A percentile compares a stretch with the other conserved stretches of the same genome.
Evolutionary conservation across 2,329 filamentous ascomycete genomes (phyloP).

Genomic region (Aspergillus neoniger): DNA sequence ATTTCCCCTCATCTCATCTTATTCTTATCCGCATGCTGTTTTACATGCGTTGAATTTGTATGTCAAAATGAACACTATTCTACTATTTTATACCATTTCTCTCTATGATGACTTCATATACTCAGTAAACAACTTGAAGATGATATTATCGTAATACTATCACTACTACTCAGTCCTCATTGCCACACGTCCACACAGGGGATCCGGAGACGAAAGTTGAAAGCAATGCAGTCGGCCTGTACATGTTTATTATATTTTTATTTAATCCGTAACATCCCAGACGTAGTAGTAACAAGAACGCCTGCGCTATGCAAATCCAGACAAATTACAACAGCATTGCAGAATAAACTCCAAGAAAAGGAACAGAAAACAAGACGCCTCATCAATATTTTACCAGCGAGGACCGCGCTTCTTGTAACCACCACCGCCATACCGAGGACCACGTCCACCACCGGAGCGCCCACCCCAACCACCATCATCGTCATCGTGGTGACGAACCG

Average conservation of each 20-base stretch:
- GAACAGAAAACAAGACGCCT: background rate
- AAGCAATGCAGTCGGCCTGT: conserved; percentile 15
- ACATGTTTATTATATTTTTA: conserved; percentile 24
- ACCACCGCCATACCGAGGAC: conserved; percentile 44
- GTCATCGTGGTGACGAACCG: conserved; percentile 58
- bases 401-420: conserved; percentile 49
- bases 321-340: conserved; percentile 17
- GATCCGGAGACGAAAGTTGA: no score
- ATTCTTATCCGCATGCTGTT: background rate
- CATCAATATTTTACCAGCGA: conserved; percentile 37
- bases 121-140: no score
- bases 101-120: background rate
- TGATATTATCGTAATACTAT: no score
- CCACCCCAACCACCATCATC: conserved; percentile 51
- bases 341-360: conserved; percentile 15
- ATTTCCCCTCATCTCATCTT: background rate
- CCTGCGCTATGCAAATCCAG: conserved; percentile 46
- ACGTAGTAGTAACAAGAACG: conserved; percentile 35
- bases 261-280: conserved; percentile 28
- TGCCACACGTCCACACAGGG: background rate
- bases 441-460: conserved; percentile 47
- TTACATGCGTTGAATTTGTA: conserved; percentile 1
- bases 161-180: no score
- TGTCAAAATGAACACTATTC: background rate
- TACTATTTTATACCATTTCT: background rate